Base-by-base conservation (phyloP, 352 stramenopile genomes). In the Globisporangium abappressorium region DNA sequence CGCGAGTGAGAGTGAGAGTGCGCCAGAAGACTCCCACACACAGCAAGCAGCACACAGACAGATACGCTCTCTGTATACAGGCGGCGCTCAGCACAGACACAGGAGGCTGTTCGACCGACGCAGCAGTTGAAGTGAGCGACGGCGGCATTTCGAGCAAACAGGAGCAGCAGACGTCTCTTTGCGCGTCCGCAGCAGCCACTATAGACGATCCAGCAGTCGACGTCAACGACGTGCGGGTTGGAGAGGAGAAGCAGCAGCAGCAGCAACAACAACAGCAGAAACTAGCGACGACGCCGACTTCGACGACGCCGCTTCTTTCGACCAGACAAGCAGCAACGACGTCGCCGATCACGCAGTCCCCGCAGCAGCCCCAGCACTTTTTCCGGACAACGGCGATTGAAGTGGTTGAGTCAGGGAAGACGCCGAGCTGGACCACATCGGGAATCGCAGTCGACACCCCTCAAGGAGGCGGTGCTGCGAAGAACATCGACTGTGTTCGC, bases 351-450 rank as follows among this genome's bases (percentile, higher is more conserved):
- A 63, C 76, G 54, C 73, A 76, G 58, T 71, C 46, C 65, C 64
- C 72, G 18, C 69, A 66, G 18, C 63, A 64, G 38, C 57, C 56
- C 30, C 57, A 66, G 55, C 62, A 68, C 64, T 38, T 75, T 51
- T 84, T 83, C 53, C 69, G 76, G 66, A 76, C 79, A 9, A 57
- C 75, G 58, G 70, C 59, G 64, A 85, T 86, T 71, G 78, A 89
- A 76, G 77, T 87, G 65, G 70, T 83, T 70, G 82, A 81, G 47
- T 71, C 74, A 49, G 82, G 64, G 65, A 79, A 85, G 59, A 80
- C 68, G 22, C 73, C 70, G 61, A 72, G 74, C 68, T 89, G 78
- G 76, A 24, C 55, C 28, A 49, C 41, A 12, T 22, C 53, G 69
- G 76, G 69, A 43, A 84, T 70, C 62, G n/a, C 58, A 43, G 54